Conservation (phyloP, 129 eudicot species). For the Silybum marianum region DNA sequence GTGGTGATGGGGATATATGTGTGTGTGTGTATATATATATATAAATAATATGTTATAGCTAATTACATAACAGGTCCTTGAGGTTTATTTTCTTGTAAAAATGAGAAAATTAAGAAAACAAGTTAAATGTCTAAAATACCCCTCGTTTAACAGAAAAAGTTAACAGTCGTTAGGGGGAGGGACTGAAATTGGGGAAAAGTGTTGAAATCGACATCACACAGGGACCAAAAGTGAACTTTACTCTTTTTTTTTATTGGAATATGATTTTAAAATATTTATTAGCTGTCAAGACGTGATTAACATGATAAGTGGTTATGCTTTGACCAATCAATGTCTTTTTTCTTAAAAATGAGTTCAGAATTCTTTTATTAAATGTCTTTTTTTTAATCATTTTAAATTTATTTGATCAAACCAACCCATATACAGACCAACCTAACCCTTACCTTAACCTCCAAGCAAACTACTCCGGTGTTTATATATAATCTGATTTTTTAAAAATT, state of each 20-base stretch:
- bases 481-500: not conserved
- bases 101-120: no score
- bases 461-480: not conserved
- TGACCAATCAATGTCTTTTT: constrained; percentile 20
- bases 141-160: no score
- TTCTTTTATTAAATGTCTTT: not conserved
- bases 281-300: constrained; percentile 35
- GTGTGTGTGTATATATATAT: no score
- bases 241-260: not conserved
- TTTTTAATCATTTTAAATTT: not conserved
- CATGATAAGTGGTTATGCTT: constrained; percentile 33
- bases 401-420: not conserved
- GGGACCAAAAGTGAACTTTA: no score
- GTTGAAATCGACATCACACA: no score
- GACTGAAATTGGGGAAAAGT: no score
- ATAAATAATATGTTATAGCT: no score
- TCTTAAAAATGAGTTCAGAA: constrained; percentile 1
- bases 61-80: no score
- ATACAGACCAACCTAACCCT: constrained; percentile 19
- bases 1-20: no score
- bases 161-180: no score
- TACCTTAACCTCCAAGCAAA: constrained; percentile 15
- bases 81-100: no score
- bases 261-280: not conserved
- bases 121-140: no score